Percentiles rank a stretch among this genome's conserved stretches.
Evolutionary conservation across 202 grass and related monocot species (phyloP).

Genomic region (Brachypodium distachyon): DNA sequence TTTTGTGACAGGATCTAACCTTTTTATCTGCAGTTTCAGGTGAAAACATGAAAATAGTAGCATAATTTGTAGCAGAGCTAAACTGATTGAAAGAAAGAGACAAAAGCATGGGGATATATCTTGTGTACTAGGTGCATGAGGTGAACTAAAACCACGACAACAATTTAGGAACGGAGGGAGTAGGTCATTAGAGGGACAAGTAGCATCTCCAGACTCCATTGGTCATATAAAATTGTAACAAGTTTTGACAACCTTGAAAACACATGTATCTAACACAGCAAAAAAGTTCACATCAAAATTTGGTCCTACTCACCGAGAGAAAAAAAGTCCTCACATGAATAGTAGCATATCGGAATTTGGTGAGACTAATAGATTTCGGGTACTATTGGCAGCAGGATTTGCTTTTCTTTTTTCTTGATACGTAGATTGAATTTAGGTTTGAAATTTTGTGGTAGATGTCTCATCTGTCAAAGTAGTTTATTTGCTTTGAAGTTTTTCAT

Average conservation of each 20-base stretch:
- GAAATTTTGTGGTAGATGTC: not conserved
- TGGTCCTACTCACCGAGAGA: not conserved
- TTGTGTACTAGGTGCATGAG: not conserved
- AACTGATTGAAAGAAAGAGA: not conserved
- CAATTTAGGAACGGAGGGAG: no score
- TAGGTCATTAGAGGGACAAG: not conserved
- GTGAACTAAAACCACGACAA: no score
- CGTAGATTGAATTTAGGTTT: not conserved
- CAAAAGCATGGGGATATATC: not conserved
- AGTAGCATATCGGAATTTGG: not conserved
- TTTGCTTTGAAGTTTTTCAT: not conserved
- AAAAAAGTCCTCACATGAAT: not conserved
- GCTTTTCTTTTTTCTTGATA: not conserved
- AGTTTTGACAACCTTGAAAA: not conserved
- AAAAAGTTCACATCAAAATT: not conserved
- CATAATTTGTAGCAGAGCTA: not conserved
- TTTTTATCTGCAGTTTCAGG: conserved; percentile 74
- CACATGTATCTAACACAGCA: not conserved
- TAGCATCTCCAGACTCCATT: not conserved
- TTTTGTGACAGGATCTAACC: conserved; percentile 63
- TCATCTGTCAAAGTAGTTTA: not conserved
- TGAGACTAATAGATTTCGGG: not conserved
- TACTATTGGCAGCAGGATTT: not conserved
- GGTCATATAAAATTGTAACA: not conserved
- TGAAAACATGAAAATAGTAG: not conserved